Evolutionary conservation across 495 filamentous ascomycete genomes (phyloP).

Genomic region (Neurospora sp.): DNA sequence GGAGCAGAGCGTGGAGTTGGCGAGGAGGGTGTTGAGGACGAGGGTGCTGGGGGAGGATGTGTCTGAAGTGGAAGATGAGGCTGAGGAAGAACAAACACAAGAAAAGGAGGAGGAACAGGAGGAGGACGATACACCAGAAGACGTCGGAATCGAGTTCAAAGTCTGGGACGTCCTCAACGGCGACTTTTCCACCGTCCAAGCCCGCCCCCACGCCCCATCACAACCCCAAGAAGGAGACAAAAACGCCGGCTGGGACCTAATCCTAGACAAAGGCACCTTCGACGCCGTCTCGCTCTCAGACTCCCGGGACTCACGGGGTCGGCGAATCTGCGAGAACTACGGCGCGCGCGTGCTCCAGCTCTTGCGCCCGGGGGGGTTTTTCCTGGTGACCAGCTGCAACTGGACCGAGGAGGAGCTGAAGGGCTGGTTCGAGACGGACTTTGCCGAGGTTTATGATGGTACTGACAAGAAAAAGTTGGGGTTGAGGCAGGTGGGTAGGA

Average conservation of each 20-base stretch:
- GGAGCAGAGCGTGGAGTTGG: slow-evolving; percentile 57
- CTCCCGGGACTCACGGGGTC: slow-evolving; percentile 43
- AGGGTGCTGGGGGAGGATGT: slow-evolving; percentile 20
- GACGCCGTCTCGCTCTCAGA: slow-evolving; percentile 75
- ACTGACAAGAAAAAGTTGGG: slow-evolving; percentile 1
- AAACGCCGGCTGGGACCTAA: slow-evolving; percentile 62
- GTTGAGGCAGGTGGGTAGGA: slow-evolving; percentile 45
- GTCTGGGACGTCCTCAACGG: slow-evolving; percentile 67
- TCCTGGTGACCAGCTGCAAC: slow-evolving; percentile 91
- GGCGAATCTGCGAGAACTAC: slow-evolving; percentile 64
- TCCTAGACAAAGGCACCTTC: slow-evolving; percentile 95
- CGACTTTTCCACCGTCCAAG: slow-evolving; percentile 14
- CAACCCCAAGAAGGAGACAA: slow-evolving; percentile 8
- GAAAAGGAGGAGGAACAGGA: slow-evolving; percentile 8
- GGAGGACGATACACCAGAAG: not conserved
- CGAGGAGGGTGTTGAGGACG: slow-evolving; percentile 35
- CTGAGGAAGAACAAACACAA: too few species aligned
- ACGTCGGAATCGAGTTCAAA: slow-evolving; percentile 46
- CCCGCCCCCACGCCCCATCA: not conserved
- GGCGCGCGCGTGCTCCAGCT: slow-evolving; percentile 50
- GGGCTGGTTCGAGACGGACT: slow-evolving; percentile 53
- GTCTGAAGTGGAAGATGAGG: not conserved
- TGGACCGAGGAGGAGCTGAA: slow-evolving; percentile 88
- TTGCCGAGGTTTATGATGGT: slow-evolving; percentile 3
- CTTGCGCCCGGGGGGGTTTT: slow-evolving; percentile 56